A percentile compares a stretch with the other conserved stretches of the same genome.
phyloP scores from a whole-genome alignment of 768 basidiomycete genomes.

The Amanita exitialis region DNA sequence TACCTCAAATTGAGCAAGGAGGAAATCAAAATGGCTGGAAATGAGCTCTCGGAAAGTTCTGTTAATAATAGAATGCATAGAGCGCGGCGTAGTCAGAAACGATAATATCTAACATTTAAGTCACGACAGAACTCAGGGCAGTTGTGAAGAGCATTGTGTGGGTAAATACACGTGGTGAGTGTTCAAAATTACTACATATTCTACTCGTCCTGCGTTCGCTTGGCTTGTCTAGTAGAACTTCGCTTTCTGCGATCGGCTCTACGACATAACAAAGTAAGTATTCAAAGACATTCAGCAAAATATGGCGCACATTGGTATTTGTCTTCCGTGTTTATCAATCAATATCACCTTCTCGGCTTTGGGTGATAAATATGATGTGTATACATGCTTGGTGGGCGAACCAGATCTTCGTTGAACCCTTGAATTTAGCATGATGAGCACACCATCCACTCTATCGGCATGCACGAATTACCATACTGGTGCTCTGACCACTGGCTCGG shows the following conservation, averaged over 20 bases:
- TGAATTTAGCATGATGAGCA: not conserved
- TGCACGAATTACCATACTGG: not conserved
- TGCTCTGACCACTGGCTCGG: not conserved
- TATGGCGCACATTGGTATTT: conserved; percentile 10
- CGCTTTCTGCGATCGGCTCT: conserved; percentile 5
- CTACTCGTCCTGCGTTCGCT: not conserved
- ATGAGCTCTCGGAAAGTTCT: not conserved
- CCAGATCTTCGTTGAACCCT: conserved; percentile 1
- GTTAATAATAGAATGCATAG: not conserved
- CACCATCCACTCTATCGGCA: not conserved
- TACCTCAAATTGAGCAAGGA: conserved; percentile 51
- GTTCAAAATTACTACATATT: not conserved
- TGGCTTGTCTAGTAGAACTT: not conserved
- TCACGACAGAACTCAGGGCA: not conserved
- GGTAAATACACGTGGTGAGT: not conserved
- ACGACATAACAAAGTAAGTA: not conserved
- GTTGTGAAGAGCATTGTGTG: not conserved
- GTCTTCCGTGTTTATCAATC: conserved; percentile 12
- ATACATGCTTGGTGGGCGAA: conserved; percentile 4
- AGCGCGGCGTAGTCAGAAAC: not conserved
- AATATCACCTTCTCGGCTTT: conserved; percentile 10
- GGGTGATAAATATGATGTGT: conserved; percentile 5
- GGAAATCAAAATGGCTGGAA: conserved; percentile 37
- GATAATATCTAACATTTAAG: not conserved
- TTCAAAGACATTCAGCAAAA: not conserved